Conservation (phyloP, 2,329 filamentous ascomycete genomes). For the Aspergillus udagawae region DNA sequence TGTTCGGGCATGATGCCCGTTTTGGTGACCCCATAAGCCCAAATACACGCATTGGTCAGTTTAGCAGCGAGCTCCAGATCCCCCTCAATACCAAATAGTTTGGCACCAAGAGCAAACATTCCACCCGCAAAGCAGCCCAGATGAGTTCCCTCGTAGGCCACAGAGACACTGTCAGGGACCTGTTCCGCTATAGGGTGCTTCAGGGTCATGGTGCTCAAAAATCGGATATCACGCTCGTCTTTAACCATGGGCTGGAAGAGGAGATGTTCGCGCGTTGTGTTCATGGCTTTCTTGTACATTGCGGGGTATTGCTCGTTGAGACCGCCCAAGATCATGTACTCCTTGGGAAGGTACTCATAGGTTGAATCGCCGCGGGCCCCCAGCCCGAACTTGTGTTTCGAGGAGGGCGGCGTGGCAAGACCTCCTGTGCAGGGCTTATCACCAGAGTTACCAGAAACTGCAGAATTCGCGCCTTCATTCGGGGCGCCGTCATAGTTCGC, state of each 20-base stretch:
- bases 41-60: constrained; percentile 59
- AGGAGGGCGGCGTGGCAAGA: constrained; percentile 32
- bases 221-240: constrained; percentile 38
- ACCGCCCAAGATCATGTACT: constrained; percentile 45
- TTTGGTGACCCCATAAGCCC: constrained; percentile 55
- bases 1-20: constrained; percentile 60
- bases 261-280: constrained; percentile 37
- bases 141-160: constrained; percentile 52
- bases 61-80: constrained; percentile 56
- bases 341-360: constrained; percentile 51
- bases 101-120: constrained; percentile 59
- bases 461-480: not conserved
- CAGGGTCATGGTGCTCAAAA: constrained; percentile 32
- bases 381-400: constrained; percentile 38
- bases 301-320: constrained; percentile 38
- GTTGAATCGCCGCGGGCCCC: constrained; percentile 46
- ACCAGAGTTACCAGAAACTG: constrained; percentile 1
- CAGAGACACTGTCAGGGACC: constrained; percentile 21
- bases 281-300: constrained; percentile 43
- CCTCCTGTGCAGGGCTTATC: constrained; percentile 36
- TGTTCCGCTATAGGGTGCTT: constrained; percentile 11
- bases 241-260: constrained; percentile 45
- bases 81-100: constrained; percentile 50
- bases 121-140: constrained; percentile 59
- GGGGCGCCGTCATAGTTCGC: constrained; percentile 20